Evolutionary conservation across 306 rosid genomes (phyloP).

Genomic region (Geum urbanum): DNA sequence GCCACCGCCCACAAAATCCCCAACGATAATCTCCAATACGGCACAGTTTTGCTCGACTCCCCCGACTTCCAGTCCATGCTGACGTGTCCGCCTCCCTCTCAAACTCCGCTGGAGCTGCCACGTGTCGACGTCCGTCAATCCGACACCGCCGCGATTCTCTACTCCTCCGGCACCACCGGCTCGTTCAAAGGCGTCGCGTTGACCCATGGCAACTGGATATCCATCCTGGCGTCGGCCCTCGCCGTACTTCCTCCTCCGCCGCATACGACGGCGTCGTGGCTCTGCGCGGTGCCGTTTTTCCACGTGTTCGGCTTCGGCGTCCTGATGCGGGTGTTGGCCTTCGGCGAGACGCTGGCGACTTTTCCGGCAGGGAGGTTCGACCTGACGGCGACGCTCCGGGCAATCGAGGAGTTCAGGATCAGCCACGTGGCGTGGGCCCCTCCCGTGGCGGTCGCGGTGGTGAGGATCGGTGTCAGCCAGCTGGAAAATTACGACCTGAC

Average conservation of each 20-base stretch:
- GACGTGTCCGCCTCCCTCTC: not conserved
- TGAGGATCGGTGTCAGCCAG: not conserved
- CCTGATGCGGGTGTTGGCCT: slow-evolving; percentile 1
- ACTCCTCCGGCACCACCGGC: slow-evolving; percentile 36
- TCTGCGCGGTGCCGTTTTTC: slow-evolving; percentile 33
- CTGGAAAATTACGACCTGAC: slow-evolving; percentile 25
- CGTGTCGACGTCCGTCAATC: slow-evolving; percentile 21
- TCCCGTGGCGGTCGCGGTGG: slow-evolving; percentile 15
- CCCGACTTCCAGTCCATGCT: slow-evolving; percentile 31
- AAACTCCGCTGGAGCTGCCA: not conserved
- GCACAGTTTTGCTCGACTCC: slow-evolving; percentile 25
- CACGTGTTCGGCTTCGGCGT: slow-evolving; percentile 35
- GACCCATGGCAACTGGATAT: slow-evolving; percentile 30
- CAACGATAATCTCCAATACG: slow-evolving; percentile 2
- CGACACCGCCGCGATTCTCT: slow-evolving; percentile 29
- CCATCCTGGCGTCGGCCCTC: not conserved
- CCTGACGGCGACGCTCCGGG: slow-evolving; percentile 2
- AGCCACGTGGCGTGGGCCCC: slow-evolving; percentile 26
- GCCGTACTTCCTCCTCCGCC: not conserved
- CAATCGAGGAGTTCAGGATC: slow-evolving; percentile 19
- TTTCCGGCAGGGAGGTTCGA: slow-evolving; percentile 19
- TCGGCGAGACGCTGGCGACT: slow-evolving; percentile 25
- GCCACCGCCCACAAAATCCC: slow-evolving; percentile 23
- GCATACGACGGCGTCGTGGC: not conserved
- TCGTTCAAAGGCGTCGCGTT: slow-evolving; percentile 29